These are phyloP conservation scores for Pichia sp. DNA, from an alignment of 1,139 yeast genomes.

Conservation along the genomic window DNA sequence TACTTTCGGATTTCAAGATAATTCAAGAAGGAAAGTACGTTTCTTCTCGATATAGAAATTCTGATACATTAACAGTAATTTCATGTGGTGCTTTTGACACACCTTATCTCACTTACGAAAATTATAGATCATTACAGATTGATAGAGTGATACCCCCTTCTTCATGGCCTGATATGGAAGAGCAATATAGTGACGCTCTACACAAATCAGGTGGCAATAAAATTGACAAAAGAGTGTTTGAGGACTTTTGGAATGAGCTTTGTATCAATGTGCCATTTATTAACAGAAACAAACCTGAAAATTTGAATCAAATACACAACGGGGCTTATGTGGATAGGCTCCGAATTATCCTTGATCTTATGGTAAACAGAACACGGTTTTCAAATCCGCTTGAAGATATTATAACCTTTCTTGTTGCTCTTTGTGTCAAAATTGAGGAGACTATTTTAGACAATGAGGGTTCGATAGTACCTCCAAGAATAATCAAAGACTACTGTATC, in stretches of 20 bases:
- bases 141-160: conserved; percentile 14
- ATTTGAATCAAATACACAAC: conserved; percentile 6
- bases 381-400: conserved; percentile 6
- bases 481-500: conserved; percentile 5
- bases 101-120: conserved; percentile 9
- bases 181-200: conserved; percentile 4
- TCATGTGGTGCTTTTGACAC: conserved; percentile 10
- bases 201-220: not conserved
- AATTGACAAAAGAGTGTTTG: conserved; percentile 7
- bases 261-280: conserved; percentile 13
- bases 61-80: conserved; percentile 8
- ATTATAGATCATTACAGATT: conserved; percentile 10
- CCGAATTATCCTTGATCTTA: conserved; percentile 10
- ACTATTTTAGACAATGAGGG: conserved; percentile 1
- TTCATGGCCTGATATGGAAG: conserved; percentile 8
- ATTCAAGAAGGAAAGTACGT: conserved; percentile 5
- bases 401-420: conserved; percentile 6
- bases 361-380: conserved; percentile 9
- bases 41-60: conserved; percentile 9
- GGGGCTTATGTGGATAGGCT: conserved; percentile 15
- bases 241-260: conserved; percentile 9
- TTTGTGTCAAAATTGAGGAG: conserved; percentile 5
- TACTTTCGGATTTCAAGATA: conserved; percentile 3
- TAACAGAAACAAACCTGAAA: conserved; percentile 6
- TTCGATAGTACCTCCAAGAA: conserved; percentile 3